phyloP scores from a whole-genome alignment of 2,329 filamentous ascomycete species.

The Venturia asperata region DNA sequence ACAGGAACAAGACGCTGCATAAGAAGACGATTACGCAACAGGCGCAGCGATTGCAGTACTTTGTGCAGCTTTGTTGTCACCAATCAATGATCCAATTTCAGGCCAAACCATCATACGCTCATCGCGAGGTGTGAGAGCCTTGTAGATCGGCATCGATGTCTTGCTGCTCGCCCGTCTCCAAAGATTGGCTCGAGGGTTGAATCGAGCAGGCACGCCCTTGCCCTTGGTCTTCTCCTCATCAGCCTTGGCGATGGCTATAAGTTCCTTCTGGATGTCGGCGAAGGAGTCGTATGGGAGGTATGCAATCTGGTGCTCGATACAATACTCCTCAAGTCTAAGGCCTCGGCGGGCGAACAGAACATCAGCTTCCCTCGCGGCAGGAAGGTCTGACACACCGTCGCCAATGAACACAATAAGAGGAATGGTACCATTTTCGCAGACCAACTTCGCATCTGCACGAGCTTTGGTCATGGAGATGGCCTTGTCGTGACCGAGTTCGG shows the following conservation, averaged over 20 bases:
- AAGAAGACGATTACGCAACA: constrained; percentile 19
- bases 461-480: constrained; percentile 57
- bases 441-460: constrained; percentile 46
- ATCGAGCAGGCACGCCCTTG: constrained; percentile 51
- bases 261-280: constrained; percentile 55
- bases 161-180: constrained; percentile 49
- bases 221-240: constrained; percentile 56
- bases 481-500: constrained; percentile 60
- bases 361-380: constrained; percentile 59
- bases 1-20: no score
- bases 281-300: constrained; percentile 61
- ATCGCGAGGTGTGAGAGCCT: constrained; percentile 49
- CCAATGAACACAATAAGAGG: constrained; percentile 64
- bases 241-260: constrained; percentile 51
- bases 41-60: constrained; percentile 20
- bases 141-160: constrained; percentile 45
- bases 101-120: constrained; percentile 60
- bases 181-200: constrained; percentile 62
- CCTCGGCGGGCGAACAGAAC: constrained; percentile 62
- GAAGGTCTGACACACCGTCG: constrained; percentile 60
- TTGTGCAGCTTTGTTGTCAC: constrained; percentile 16
- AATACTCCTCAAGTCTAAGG: constrained; percentile 59
- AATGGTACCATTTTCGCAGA: constrained; percentile 53
- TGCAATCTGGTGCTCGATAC: constrained; percentile 52
- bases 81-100: constrained; percentile 41